Evolutionary conservation across 257 asterid species (phyloP).

Genomic region (Plantago major): DNA sequence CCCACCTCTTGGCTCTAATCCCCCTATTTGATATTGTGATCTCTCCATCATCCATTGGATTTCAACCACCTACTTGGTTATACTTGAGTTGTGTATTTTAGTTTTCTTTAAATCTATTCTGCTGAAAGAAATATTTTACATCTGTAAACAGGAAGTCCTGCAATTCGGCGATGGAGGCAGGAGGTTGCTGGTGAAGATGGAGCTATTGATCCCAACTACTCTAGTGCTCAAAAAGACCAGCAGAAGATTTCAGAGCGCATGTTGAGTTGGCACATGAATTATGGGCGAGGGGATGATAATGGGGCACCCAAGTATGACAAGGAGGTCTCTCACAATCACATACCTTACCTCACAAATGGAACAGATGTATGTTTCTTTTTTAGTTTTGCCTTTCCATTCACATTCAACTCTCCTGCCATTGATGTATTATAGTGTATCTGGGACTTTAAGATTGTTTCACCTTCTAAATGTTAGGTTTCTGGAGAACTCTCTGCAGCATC

Average conservation of each 20-base stretch:
- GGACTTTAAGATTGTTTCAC: slow-evolving; percentile 6
- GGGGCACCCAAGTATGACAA: slow-evolving; percentile 80
- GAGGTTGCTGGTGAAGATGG: slow-evolving; percentile 64
- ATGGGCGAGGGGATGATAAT: slow-evolving; percentile 70
- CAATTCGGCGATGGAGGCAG: slow-evolving; percentile 75
- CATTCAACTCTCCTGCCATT: slow-evolving; percentile 9
- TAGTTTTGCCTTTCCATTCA: slow-evolving; percentile 4
- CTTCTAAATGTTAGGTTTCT: slow-evolving; percentile 57
- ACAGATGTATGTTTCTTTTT: slow-evolving; percentile 60
- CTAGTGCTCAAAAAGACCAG: slow-evolving; percentile 61
- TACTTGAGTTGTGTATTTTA: slow-evolving; percentile 8
- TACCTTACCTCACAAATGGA: slow-evolving; percentile 94
- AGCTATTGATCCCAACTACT: slow-evolving; percentile 45
- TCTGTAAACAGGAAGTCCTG: slow-evolving; percentile 76
- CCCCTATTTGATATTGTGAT: slow-evolving; percentile 1
- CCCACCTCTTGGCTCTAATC: too few relatives aligned
- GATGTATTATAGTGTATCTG: slow-evolving; percentile 9
- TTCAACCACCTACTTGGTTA: slow-evolving; percentile 5
- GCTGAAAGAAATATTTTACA: slow-evolving; percentile 16
- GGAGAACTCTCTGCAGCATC: slow-evolving; percentile 98
- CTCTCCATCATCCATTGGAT: neutral
- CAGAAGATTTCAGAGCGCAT: slow-evolving; percentile 83
- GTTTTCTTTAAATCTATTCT: slow-evolving; percentile 16
- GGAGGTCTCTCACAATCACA: slow-evolving; percentile 84
- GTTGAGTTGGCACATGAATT: slow-evolving; percentile 92